Evolutionary conservation across 192 early-diverging fungal genomes (phyloP), one percentile per base, ranked within the genome.

Genomic region (Gamsiella multidivaricata): DNA sequence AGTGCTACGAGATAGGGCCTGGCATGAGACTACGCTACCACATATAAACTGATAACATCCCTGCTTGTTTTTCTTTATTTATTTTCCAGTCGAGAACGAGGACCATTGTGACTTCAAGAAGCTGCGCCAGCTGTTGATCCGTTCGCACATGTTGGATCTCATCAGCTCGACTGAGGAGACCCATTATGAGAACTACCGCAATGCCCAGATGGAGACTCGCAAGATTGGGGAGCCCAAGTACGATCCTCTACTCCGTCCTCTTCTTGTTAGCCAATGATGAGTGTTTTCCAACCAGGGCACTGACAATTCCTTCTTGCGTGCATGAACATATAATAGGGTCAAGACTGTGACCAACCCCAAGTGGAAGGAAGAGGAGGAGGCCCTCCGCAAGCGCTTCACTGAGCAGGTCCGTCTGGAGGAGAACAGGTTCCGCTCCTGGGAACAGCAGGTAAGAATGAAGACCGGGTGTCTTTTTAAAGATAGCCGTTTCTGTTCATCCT

Each of bases 281-380:
- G n/a, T n/a, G n/a, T n/a, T n/a, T n/a, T n/a, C n/a, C n/a, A n/a
- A n/a, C n/a, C n/a, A n/a, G n/a, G n/a, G n/a, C n/a, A n/a, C n/a
- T n/a, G n/a, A n/a, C n/a, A n/a, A n/a, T n/a, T n/a, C n/a, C n/a
- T n/a, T n/a, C n/a, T n/a, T n/a, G n/a, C n/a, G n/a, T n/a, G n/a
- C n/a, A n/a, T n/a, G n/a, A 56, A 33, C 2, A 32, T 43, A 28
- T 50, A 10, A 9, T 60, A 94, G 83, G 85, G 81, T 86, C 69
- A 92, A 87, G 79, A 93, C 90, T 81, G 83, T 84, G 34, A 91
- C 92, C 75, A 93, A 97, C 84, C 89, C 90, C 70, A 95, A 96
- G 86, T 97, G 98, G 94, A 96, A 96, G 85, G 95, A 97, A 55
- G 95, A 98, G 81, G 98, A 99, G 84, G 98, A 97, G 70, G 86